phyloP scores from a whole-genome alignment of 1,284 basidiomycete species.

The Heterobasidion annosum region DNA sequence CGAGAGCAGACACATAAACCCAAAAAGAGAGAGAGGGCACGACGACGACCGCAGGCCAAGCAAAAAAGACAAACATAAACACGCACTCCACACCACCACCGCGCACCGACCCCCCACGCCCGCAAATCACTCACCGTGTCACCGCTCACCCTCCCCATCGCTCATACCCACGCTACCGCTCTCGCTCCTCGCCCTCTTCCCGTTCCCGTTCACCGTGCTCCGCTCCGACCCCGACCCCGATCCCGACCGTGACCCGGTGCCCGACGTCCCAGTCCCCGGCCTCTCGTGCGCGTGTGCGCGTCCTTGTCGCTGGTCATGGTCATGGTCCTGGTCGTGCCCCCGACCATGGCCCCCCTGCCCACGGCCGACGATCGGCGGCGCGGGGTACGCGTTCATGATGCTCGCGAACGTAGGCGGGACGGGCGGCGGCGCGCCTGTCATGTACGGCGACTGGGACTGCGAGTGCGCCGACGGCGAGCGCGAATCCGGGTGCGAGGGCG shows the following conservation, averaged over 20 bases:
- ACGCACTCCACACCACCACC: too few relatives aligned
- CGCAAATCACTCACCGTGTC: too few relatives aligned
- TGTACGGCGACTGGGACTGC: conserved; percentile 13
- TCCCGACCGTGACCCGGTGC: neutral
- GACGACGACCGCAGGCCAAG: too few relatives aligned
- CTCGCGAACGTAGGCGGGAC: conserved; percentile 45
- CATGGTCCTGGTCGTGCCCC: conserved; percentile 13
- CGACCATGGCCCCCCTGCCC: conserved; percentile 9
- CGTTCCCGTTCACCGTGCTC: too few relatives aligned
- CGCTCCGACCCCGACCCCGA: too few relatives aligned
- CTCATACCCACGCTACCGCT: neutral
- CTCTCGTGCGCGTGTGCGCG: neutral
- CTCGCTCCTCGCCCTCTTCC: too few relatives aligned
- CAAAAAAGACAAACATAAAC: too few relatives aligned
- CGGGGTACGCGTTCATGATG: conserved; percentile 55
- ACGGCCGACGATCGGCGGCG: conserved; percentile 14
- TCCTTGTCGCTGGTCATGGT: conserved; percentile 11
- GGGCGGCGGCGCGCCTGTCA: conserved; percentile 20
- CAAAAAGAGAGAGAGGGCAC: too few relatives aligned
- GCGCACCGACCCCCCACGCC: too few relatives aligned
- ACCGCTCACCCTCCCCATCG: too few relatives aligned
- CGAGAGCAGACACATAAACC: too few relatives aligned
- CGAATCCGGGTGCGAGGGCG: conserved; percentile 5
- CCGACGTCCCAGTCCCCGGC: neutral
- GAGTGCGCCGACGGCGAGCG: conserved; percentile 11